Evolutionary conservation across 2,329 filamentous ascomycete genomes (phyloP).

Genomic region (Pezizomycotina sp.): DNA sequence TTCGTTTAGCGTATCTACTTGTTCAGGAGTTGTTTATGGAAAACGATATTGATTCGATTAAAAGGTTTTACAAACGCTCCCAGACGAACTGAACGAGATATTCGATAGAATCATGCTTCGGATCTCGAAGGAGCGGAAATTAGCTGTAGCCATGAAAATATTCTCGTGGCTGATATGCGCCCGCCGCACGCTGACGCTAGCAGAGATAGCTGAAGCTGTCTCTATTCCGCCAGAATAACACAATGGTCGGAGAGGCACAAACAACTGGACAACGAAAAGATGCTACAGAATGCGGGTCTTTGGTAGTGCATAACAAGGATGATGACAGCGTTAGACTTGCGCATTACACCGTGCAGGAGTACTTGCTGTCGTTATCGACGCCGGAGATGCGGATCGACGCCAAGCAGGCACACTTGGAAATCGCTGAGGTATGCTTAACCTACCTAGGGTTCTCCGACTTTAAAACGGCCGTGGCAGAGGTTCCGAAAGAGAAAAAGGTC

Average conservation of each 20-base stretch:
- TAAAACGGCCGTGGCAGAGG: no score
- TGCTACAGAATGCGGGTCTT: neutral
- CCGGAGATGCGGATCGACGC: neutral
- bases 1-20: no score
- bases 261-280: neutral
- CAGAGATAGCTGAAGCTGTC: slow-evolving; percentile 11
- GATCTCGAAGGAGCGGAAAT: slow-evolving; percentile 4
- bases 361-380: slow-evolving; percentile 2
- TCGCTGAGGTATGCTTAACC: slow-evolving; percentile 3
- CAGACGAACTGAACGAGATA: slow-evolving; percentile 7
- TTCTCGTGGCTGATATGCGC: slow-evolving; percentile 15
- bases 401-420: slow-evolving; percentile 1
- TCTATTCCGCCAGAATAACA: slow-evolving; percentile 7
- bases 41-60: no score
- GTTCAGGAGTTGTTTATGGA: no score
- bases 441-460: slow-evolving; percentile 6
- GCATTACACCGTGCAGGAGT: slow-evolving; percentile 15
- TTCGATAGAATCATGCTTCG: slow-evolving; percentile 11
- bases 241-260: neutral
- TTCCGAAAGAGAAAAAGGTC: no score
- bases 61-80: slow-evolving; percentile 10
- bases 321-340: slow-evolving; percentile 10
- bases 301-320: slow-evolving; percentile 2
- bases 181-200: slow-evolving; percentile 4
- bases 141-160: slow-evolving; percentile 10